Evolutionary conservation across 805 yeast species (phyloP), one percentile per base, ranked within the genome.

Genomic region (Metschnikowia santaceciliae): DNA sequence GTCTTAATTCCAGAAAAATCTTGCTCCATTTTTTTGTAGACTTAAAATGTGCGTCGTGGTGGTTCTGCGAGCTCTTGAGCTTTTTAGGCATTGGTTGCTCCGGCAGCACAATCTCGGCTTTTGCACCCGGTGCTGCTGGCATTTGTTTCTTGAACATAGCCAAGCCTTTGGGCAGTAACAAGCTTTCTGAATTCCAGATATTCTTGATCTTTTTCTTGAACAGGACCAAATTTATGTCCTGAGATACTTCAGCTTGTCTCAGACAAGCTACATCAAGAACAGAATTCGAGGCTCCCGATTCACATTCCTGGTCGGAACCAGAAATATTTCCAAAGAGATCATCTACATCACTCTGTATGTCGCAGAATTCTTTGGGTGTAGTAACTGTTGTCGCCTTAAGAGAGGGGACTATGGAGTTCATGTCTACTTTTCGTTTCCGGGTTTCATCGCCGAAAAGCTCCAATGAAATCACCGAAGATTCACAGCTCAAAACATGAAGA

Each of bases 161-260:
- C 39, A 44, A 44, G 7, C 34, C 34, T 23, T 33, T 44, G 38
- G 33, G 6, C 47, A 44, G 47, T 7, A 44, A 44, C 33, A 44
- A 26, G n/a, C 7, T 14, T 8, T 42, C 46, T 3, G 46, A 42
- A 8, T 22, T 23, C 46, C 46, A 42, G 19, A 42, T 8, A 7
- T 20, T 20, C 23, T 33, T 33, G n/a, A 42, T 2, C 6, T 33
- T 42, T 3, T 7, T n/a, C 11, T n/a, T 8, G 5, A 33, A 2
- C 38, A 14, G 13, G 8, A 32, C 20, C 30, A 32, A 14, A 7
- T 32, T 26, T 26, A 10, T 32, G 19, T 32, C 23, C 7, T 32
- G 36, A 3, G 36, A n/a, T 14, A 6, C 13, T 32, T 32, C 23
- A 32, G n/a, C 10, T 4, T n/a, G 30, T n/a, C 15, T 13, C 26